These are phyloP conservation scores for Nothophoma quercina DNA, from an alignment of 2,329 filamentous ascomycete genomes.

Conservation along the genomic window DNA sequence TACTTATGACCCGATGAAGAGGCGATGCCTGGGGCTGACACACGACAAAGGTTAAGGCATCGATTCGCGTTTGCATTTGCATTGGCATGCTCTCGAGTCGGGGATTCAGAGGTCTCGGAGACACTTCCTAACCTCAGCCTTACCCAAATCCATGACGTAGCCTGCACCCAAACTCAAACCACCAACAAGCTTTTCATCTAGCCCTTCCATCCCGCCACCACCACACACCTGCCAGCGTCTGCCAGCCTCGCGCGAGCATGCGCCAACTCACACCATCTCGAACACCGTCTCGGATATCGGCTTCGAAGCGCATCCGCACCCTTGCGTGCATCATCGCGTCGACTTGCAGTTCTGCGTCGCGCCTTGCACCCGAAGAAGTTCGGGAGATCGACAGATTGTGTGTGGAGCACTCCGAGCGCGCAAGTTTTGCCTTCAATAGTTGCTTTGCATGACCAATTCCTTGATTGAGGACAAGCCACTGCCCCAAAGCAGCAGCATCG, in stretches of 20 bases:
- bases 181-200: slow-evolving; percentile 1
- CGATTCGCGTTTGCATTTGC: background rate
- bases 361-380: slow-evolving; percentile 11
- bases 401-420: background rate
- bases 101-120: background rate
- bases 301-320: background rate
- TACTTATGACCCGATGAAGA: too few relatives aligned
- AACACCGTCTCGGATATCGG: slow-evolving; percentile 1
- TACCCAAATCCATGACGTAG: slow-evolving; percentile 1
- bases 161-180: background rate
- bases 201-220: background rate
- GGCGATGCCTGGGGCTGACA: too few relatives aligned
- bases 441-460: background rate
- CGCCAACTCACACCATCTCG: background rate
- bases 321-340: background rate
- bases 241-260: background rate
- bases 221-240: background rate
- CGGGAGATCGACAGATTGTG: slow-evolving; percentile 26
- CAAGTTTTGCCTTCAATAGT: background rate
- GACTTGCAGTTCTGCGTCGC: too few relatives aligned
- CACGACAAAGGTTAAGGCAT: too few relatives aligned
- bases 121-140: background rate
- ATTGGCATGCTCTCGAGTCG: background rate
- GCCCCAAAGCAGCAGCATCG: background rate
- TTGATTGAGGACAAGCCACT: background rate